Evolutionary conservation across 78 protist genomes (phyloP).

Genomic region (Dictyostelium capitatum): DNA sequence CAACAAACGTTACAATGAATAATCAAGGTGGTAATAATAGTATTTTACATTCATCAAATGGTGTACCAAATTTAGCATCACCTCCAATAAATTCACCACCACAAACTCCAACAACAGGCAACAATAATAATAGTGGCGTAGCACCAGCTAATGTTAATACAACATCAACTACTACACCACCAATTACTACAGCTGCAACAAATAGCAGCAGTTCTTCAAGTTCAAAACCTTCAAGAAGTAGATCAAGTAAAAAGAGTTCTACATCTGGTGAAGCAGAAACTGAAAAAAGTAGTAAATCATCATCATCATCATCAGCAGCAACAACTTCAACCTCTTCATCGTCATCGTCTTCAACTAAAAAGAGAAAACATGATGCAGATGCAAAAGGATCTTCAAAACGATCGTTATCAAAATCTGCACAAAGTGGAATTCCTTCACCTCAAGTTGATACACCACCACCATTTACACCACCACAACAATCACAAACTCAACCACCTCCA

Average conservation of each 20-base stretch:
- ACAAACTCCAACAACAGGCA: neutral
- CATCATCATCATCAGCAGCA: neutral
- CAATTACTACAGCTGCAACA: neutral
- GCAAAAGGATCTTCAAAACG: slow-evolving; percentile 1
- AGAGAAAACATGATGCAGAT: neutral
- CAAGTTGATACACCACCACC: slow-evolving; percentile 14
- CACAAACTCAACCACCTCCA: neutral
- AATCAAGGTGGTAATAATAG: neutral
- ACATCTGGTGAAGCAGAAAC: neutral
- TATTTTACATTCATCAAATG: slow-evolving; percentile 21
- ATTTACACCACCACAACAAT: neutral
- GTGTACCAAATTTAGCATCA: slow-evolving; percentile 22
- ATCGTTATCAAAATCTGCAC: neutral
- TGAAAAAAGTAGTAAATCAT: neutral
- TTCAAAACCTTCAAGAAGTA: slow-evolving; percentile 7
- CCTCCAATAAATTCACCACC: slow-evolving; percentile 11
- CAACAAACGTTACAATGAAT: no score
- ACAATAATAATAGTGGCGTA: neutral
- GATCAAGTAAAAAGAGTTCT: slow-evolving; percentile 34
- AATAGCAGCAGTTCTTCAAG: neutral
- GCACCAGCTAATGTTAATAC: no score
- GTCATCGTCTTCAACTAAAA: neutral
- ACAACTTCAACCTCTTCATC: neutral
- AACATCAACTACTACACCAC: slow-evolving; percentile 10
- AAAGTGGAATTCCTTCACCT: neutral